Base-by-base conservation (phyloP, 345 rosid species). In the Salix suchowensis region DNA sequence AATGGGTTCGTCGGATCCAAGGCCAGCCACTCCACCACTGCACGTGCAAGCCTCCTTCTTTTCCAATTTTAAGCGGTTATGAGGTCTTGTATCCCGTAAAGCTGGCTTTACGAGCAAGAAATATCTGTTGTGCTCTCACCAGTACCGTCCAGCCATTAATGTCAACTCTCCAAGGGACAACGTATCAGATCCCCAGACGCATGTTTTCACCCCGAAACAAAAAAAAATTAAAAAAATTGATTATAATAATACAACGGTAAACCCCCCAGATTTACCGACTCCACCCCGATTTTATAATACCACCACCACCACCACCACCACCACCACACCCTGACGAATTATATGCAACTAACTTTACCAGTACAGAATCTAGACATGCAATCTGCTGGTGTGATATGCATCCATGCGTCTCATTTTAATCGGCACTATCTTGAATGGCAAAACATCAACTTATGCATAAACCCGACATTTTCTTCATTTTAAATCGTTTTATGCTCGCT, bases 1-100 rank as follows among this genome's bases (percentile, higher is more conserved):
- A 78, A 52, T 70, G 23, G 81, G 81, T 6, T 50, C 84, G 74
- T 52, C 84, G 73, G 86, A 84, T 84, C 86, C 86, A 68, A 84
- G 18, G 84, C 80, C 67, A n/a, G 24, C 73, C 50, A 69, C 39
- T 62, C 54, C 67, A 30, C 32, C 73, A 16, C 21, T 11, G 68
- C 87, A 81, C 85, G 85, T 84, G 83, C 81, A 55, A 24, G 3
- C 68, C 39, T 28, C 52, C 34, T 46, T 30, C 21, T 36, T 39
- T 34, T 48, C 9, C 40, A 19, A 2, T 7, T 32, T 67, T 26
- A 19, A 52, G 2, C 58, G n/a, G 58, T 6, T 14, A 4, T 14
- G 36, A 58, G n/a, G 30, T 46, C 68, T 32, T 62, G 37, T 40
- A 39, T 54, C 13, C 32, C 2, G 60, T 58, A 32, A 64, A 70